Evolutionary conservation across 345 rosid species (phyloP).

Genomic region (Populus simonii): DNA sequence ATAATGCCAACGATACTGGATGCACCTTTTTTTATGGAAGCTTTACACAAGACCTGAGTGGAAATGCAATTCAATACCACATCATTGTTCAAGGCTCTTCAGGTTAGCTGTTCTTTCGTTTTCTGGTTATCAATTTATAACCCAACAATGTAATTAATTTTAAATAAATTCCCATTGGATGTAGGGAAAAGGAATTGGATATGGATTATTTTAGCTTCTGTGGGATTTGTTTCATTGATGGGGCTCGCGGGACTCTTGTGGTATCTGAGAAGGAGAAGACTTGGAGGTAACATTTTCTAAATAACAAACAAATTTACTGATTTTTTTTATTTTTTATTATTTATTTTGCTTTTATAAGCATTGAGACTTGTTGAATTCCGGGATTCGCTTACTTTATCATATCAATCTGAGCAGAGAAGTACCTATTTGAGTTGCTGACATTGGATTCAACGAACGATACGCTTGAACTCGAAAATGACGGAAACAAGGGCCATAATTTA

Average conservation of each 20-base stretch:
- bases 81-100: not conserved
- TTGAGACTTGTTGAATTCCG: not conserved
- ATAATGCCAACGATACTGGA: not conserved
- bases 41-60: not conserved
- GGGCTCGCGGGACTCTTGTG: not conserved
- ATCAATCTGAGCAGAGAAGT: not conserved
- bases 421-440: constrained; percentile 13
- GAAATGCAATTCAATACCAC: not conserved
- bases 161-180: not conserved
- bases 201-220: constrained; percentile 3
- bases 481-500: constrained; percentile 3
- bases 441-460: not conserved
- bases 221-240: not conserved
- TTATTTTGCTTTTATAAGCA: not conserved
- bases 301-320: no score
- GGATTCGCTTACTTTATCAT: not conserved
- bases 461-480: constrained; percentile 6
- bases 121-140: not conserved
- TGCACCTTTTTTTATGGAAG: not conserved
- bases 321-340: no score
- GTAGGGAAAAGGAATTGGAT: not conserved
- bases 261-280: constrained; percentile 16
- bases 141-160: not conserved
- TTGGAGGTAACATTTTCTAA: not conserved
- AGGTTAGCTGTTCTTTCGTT: not conserved